These are phyloP conservation scores for Cutaneotrichosporon daszewskae DNA, from an alignment of 1,284 basidiomycete species.

Conservation along the genomic window DNA sequence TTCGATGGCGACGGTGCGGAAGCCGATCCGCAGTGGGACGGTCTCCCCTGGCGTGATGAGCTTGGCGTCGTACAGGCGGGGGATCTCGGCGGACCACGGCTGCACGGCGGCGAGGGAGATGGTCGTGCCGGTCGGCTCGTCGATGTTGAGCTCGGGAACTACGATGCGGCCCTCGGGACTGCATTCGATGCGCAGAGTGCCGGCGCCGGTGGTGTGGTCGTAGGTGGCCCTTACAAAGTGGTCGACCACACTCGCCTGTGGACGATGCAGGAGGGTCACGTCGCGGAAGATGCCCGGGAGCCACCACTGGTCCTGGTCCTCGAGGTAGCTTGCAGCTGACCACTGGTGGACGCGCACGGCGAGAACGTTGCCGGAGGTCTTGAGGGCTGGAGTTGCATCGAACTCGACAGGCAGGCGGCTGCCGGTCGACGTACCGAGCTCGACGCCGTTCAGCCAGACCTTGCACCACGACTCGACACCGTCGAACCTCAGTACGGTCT, in stretches of 20 bases:
- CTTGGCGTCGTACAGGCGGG: slow-evolving; percentile 16
- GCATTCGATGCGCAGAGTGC: slow-evolving; percentile 21
- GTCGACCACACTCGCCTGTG: slow-evolving; percentile 11
- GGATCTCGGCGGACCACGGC: slow-evolving; percentile 24
- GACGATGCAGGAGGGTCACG: slow-evolving; percentile 22
- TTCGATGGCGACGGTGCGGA: slow-evolving; percentile 19
- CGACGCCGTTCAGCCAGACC: slow-evolving; percentile 23
- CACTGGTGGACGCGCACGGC: slow-evolving; percentile 21
- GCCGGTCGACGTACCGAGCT: slow-evolving; percentile 15
- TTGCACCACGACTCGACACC: slow-evolving; percentile 25
- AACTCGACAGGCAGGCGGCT: slow-evolving; percentile 21
- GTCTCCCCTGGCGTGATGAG: slow-evolving; percentile 13
- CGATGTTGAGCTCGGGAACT: slow-evolving; percentile 19
- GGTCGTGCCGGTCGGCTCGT: slow-evolving; percentile 14
- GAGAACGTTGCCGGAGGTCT: slow-evolving; percentile 7
- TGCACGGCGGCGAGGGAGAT: slow-evolving; percentile 8
- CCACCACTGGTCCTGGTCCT: slow-evolving; percentile 33
- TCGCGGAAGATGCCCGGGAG: slow-evolving; percentile 27
- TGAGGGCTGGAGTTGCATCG: slow-evolving; percentile 10
- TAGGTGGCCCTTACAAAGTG: slow-evolving; percentile 22
- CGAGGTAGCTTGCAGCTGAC: slow-evolving; percentile 19
- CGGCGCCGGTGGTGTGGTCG: slow-evolving; percentile 16
- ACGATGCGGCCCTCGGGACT: slow-evolving; percentile 10
- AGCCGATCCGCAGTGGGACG: slow-evolving; percentile 18
- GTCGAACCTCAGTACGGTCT: slow-evolving; percentile 22